Evolutionary conservation across 140 eudicot species (phyloP).

Genomic region (Anethum foeniculum): DNA sequence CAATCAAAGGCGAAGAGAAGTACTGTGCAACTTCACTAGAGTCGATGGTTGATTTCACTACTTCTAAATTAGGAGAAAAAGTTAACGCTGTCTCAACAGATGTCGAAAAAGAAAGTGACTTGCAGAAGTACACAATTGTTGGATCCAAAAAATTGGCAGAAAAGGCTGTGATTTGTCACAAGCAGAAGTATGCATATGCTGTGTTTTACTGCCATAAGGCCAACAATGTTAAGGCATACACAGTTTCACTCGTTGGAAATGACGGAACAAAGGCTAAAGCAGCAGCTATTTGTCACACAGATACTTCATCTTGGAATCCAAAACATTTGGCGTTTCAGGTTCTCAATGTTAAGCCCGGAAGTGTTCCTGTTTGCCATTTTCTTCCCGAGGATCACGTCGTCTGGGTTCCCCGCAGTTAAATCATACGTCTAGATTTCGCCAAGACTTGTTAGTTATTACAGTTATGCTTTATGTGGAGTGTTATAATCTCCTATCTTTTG

Average conservation of each 20-base stretch:
- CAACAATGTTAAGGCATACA: conserved; percentile 23
- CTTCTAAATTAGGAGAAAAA: conserved; percentile 40
- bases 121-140: conserved; percentile 27
- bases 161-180: conserved; percentile 57
- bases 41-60: conserved; percentile 56
- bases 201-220: conserved; percentile 69
- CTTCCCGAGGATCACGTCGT: conserved; percentile 71
- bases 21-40: conserved; percentile 72
- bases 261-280: conserved; percentile 53
- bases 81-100: conserved; percentile 55
- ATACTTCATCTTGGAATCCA: conserved; percentile 65
- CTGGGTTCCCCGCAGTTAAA: conserved; percentile 40
- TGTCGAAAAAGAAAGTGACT: conserved; percentile 17
- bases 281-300: conserved; percentile 59
- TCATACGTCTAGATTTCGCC: not conserved
- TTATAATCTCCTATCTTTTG: not conserved
- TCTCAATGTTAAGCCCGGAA: conserved; percentile 68
- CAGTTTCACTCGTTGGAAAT: conserved; percentile 38
- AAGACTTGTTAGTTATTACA: not conserved
- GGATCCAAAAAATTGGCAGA: conserved; percentile 29
- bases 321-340: conserved; percentile 67
- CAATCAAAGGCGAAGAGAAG: conserved; percentile 44
- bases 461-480: not conserved
- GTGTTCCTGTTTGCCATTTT: conserved; percentile 66
- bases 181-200: conserved; percentile 49